These are phyloP conservation scores for Magnolia changhungtana DNA, from an alignment of 164 flowering plant species.

Conservation along the genomic window DNA sequence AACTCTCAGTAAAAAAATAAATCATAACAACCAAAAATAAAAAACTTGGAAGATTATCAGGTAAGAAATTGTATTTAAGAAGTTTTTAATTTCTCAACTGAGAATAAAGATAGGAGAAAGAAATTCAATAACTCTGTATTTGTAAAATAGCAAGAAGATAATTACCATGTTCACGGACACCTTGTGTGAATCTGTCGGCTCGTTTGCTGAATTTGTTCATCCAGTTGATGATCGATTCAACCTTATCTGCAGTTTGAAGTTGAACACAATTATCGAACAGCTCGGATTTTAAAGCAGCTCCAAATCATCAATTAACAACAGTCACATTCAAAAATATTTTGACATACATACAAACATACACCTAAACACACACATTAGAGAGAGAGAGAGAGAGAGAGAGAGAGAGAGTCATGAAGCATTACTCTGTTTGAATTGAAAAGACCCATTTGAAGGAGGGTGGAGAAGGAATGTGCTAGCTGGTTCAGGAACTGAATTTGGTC, in stretches of 20 bases:
- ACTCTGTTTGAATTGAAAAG: slow-evolving; percentile 10
- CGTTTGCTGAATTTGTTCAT: slow-evolving; percentile 41
- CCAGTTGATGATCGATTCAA: slow-evolving; percentile 16
- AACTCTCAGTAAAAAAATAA: too few relatives aligned
- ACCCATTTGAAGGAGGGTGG: slow-evolving; percentile 4
- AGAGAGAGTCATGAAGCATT: background rate
- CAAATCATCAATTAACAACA: background rate
- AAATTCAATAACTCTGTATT: background rate
- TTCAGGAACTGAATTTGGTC: background rate
- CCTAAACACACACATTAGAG: background rate
- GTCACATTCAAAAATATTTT: background rate
- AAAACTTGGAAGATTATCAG: too few relatives aligned
- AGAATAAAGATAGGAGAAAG: background rate
- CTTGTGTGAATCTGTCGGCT: slow-evolving; percentile 32
- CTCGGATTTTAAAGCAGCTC: background rate
- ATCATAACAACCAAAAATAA: too few relatives aligned
- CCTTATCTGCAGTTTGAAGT: slow-evolving; percentile 29
- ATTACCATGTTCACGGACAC: slow-evolving; percentile 56
- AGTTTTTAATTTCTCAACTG: too few relatives aligned
- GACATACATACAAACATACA: background rate
- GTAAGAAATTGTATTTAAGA: too few relatives aligned
- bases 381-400: too few relatives aligned
- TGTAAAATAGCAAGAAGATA: background rate
- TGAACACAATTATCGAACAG: background rate
- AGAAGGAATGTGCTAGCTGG: slow-evolving; percentile 1